Evolutionary conservation across 169 alveolate species (phyloP), one percentile per base, ranked within the genome.

Genomic region (Theileria equi): DNA sequence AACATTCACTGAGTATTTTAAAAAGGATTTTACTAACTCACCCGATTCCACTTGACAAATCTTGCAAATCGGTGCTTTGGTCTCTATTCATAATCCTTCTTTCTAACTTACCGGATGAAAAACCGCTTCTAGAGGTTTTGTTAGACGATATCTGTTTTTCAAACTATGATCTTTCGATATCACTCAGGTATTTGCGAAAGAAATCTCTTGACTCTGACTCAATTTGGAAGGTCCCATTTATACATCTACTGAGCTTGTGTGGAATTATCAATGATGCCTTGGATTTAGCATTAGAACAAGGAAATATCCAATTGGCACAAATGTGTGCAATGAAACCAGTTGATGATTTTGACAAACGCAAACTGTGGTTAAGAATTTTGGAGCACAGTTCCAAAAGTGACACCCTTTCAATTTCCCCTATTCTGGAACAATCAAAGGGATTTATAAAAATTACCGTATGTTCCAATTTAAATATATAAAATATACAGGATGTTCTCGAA

Each of bases 231-330:
- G 79, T 58, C 25, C 79, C 84, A 3, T 74, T 77, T 54, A 68
- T 67, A 34, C 72, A 31, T 35, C 61, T 77, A 40, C 80, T 55
- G 50, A 60, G 86, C 49, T 25, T 67, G 23, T 66, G 80, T 31
- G 81, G 81, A 50, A 55, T 66, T 73, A 47, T 62, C 47, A 76
- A 67, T 48, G 86, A 77, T 43, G 86, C 86, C 10, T 68, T 77
- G 29, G 81, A 77, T 23, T 21, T 66, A 57, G 68, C 86, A 2
- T 67, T 77, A 3, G 32, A 57, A 34, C 66, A 57, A 16, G 62
- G 41, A 19, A 43, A 77, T 31, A 38, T 47, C 21, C 38, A 44
- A 6, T 55, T 77, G 25, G 86, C 86, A 4, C 65, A 44, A 11
- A 48, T 47, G 26, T 77, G 86, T 49, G 86, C 86, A 5, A 77